These are phyloP conservation scores for Xanthoconium stramineum DNA, from an alignment of 768 basidiomycete species.

Conservation along the genomic window DNA sequence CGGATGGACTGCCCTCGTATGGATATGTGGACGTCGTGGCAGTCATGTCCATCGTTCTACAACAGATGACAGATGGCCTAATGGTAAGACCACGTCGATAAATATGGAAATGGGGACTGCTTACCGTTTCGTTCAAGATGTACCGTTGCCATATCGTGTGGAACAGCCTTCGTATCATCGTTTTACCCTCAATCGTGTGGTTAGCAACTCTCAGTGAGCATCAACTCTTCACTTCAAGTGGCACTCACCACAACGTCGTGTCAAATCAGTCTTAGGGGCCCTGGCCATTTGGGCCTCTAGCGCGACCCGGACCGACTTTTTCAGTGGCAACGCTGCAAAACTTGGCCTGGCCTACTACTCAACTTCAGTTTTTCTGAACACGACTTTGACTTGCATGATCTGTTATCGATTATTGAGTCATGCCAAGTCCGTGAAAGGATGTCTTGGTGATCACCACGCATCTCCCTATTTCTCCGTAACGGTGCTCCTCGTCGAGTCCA, in stretches of 20 bases:
- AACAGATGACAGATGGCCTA: background rate
- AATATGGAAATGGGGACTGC: background rate
- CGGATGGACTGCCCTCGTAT: background rate
- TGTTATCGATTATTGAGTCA: background rate
- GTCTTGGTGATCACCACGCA: background rate
- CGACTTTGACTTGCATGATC: too few species aligned
- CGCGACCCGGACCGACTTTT: background rate
- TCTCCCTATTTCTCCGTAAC: background rate
- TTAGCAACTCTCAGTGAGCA: background rate
- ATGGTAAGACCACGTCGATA: background rate
- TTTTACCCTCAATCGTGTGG: background rate
- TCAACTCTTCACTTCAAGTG: background rate
- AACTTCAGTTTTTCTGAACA: background rate
- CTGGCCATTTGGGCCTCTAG: background rate
- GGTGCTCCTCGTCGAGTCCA: background rate
- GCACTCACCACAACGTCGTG: background rate
- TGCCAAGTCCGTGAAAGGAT: background rate
- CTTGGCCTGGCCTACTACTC: background rate
- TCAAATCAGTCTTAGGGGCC: background rate
- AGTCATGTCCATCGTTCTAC: background rate
- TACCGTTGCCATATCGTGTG: background rate
- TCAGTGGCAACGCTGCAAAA: background rate
- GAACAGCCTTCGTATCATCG: background rate
- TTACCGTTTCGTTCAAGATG: background rate
- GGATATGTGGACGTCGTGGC: background rate